Percentiles rank a stretch among this genome's conserved stretches.
phyloP scores from a whole-genome alignment of 306 rosid species.

The Fagus crenata region DNA sequence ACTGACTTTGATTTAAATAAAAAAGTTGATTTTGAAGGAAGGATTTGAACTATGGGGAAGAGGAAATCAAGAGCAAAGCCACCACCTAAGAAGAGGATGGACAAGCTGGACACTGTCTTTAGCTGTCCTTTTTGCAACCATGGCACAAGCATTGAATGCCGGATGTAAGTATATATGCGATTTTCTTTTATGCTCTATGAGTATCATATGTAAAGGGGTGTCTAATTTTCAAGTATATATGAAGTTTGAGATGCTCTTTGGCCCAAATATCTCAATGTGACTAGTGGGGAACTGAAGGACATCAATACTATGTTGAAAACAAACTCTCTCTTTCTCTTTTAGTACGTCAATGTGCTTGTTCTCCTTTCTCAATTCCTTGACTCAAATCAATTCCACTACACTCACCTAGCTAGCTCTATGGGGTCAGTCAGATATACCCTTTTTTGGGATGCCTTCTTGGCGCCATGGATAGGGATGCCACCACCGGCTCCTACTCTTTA shows the following conservation, averaged over 20 bases:
- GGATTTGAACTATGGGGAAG: slow-evolving; percentile 74
- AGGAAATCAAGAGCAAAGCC: slow-evolving; percentile 93
- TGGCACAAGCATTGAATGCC: slow-evolving; percentile 88
- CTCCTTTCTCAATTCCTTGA: too few relatives aligned
- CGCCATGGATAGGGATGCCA: too few relatives aligned
- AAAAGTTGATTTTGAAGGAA: slow-evolving; percentile 19
- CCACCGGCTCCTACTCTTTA: too few relatives aligned
- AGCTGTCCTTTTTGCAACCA: slow-evolving; percentile 98
- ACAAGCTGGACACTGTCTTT: slow-evolving; percentile 94
- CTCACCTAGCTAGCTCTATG: too few relatives aligned
- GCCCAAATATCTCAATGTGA: background rate
- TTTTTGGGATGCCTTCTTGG: too few relatives aligned
- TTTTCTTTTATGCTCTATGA: background rate
- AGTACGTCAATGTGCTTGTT: too few relatives aligned
- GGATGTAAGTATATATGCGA: slow-evolving; percentile 58
- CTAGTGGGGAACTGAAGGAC: background rate
- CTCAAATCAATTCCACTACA: too few relatives aligned
- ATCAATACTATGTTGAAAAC: background rate
- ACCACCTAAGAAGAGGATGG: slow-evolving; percentile 90
- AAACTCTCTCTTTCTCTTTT: background rate
- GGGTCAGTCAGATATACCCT: too few relatives aligned
- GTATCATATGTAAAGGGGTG: background rate
- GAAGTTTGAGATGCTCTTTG: background rate
- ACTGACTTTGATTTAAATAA: slow-evolving; percentile 5
- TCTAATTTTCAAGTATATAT: too few relatives aligned